Evolutionary conservation across 352 stramenopile species (phyloP).

Genomic region (Discostella stelligera): DNA sequence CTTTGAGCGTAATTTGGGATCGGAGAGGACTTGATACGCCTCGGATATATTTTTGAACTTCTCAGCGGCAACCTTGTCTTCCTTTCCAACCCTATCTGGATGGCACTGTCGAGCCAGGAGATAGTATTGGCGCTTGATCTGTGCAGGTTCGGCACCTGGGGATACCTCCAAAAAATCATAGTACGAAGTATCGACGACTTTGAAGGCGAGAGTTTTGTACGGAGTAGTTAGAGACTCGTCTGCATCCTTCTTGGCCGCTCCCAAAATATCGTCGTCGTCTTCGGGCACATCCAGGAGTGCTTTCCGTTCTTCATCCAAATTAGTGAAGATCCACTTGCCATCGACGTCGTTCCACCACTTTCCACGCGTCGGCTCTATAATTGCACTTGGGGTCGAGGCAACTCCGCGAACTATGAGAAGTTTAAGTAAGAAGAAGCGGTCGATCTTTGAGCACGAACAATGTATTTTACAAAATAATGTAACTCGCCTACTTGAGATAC

Average conservation of each 20-base stretch:
- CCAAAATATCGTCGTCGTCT: conserved; percentile 75
- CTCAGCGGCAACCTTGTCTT: conserved; percentile 70
- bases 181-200: conserved; percentile 78
- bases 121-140: conserved; percentile 86
- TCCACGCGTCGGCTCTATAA: conserved; percentile 61
- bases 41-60: conserved; percentile 85
- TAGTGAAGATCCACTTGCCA: conserved; percentile 74
- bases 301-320: conserved; percentile 70
- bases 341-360: conserved; percentile 84
- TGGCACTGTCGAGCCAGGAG: conserved; percentile 79
- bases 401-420: conserved; percentile 47
- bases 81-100: conserved; percentile 71
- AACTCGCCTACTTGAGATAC: conserved; percentile 32
- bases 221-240: conserved; percentile 33
- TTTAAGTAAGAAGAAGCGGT: not conserved
- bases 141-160: conserved; percentile 66
- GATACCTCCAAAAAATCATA: conserved; percentile 76
- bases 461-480: not conserved
- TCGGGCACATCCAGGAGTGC: conserved; percentile 53
- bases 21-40: conserved; percentile 84
- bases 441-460: not conserved
- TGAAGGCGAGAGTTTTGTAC: conserved; percentile 20
- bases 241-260: conserved; percentile 46
- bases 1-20: conserved; percentile 69
- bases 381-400: conserved; percentile 48